Evolutionary conservation across 2,329 filamentous ascomycete species (phyloP).

Genomic region (Pseudogymnoascus sp.): DNA sequence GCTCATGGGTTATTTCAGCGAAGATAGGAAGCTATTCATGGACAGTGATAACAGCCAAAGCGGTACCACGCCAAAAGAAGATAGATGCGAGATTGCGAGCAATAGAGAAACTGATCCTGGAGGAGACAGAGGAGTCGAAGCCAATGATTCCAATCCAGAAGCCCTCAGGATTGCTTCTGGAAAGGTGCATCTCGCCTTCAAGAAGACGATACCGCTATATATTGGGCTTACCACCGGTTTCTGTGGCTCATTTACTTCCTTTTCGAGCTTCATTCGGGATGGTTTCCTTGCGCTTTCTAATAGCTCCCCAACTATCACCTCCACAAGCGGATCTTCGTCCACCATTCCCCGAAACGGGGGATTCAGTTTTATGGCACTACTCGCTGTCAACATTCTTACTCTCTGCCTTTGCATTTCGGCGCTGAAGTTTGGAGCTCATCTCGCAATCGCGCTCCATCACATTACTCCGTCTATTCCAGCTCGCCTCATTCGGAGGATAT

Average conservation of each 20-base stretch:
- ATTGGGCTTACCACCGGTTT: slow-evolving; percentile 80
- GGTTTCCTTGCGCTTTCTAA: slow-evolving; percentile 72
- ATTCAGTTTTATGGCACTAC: slow-evolving; percentile 72
- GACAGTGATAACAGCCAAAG: slow-evolving; percentile 30
- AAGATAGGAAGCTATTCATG: slow-evolving; percentile 69
- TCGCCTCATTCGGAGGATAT: slow-evolving; percentile 43
- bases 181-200: slow-evolving; percentile 53
- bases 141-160: slow-evolving; percentile 13
- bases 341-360: slow-evolving; percentile 54
- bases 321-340: slow-evolving; percentile 22
- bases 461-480: slow-evolving; percentile 54
- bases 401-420: slow-evolving; percentile 61
- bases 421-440: slow-evolving; percentile 63
- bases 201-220: slow-evolving; percentile 83
- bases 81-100: slow-evolving; percentile 19
- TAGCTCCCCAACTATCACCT: slow-evolving; percentile 43
- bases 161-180: slow-evolving; percentile 34
- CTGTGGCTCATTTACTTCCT: slow-evolving; percentile 83
- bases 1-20: slow-evolving; percentile 75
- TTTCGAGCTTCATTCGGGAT: slow-evolving; percentile 78
- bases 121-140: slow-evolving; percentile 13
- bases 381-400: slow-evolving; percentile 67
- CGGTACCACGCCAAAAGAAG: slow-evolving; percentile 30
- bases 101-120: slow-evolving; percentile 12
- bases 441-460: slow-evolving; percentile 54